These are phyloP conservation scores for Mycosphaerella sp. DNA, from an alignment of 2,329 filamentous ascomycete genomes.

Conservation along the genomic window DNA sequence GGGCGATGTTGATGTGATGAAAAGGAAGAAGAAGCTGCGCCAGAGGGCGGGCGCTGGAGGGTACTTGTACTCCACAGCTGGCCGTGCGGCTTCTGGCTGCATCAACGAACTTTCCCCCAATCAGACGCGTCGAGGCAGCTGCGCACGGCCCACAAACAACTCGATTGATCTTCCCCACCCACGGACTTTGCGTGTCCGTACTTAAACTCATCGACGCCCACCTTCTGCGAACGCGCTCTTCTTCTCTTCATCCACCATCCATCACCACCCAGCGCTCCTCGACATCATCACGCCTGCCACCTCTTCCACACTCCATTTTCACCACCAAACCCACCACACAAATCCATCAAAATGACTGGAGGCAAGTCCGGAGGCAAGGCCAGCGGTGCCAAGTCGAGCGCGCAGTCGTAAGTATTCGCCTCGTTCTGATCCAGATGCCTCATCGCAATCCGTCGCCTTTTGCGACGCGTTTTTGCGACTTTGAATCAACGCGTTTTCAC, in stretches of 20 bases:
- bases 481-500: constrained; percentile 29
- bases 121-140: constrained; percentile 8
- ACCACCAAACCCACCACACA: constrained; percentile 34
- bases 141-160: constrained; percentile 14
- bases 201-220: constrained; percentile 16
- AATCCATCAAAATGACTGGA: constrained; percentile 91
- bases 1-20: constrained; percentile 32
- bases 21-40: constrained; percentile 32
- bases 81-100: constrained; percentile 2
- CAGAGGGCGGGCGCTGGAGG: constrained; percentile 10
- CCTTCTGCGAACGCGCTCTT: constrained; percentile 21
- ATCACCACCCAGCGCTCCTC: constrained; percentile 28
- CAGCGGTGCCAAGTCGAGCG: constrained; percentile 90
- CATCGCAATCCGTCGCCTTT: constrained; percentile 26
- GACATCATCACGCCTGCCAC: constrained; percentile 22
- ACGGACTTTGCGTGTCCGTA: constrained; percentile 8
- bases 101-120: not conserved
- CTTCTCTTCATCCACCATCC: constrained; percentile 36
- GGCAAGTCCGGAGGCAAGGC: constrained; percentile 99
- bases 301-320: constrained; percentile 28
- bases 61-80: constrained; percentile 10
- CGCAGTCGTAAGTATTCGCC: constrained; percentile 78
- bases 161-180: constrained; percentile 11
- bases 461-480: constrained; percentile 40
- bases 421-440: constrained; percentile 5